Evolutionary conservation across 2,329 filamentous ascomycete genomes (phyloP).

Genomic region (Venturia oleaginea): DNA sequence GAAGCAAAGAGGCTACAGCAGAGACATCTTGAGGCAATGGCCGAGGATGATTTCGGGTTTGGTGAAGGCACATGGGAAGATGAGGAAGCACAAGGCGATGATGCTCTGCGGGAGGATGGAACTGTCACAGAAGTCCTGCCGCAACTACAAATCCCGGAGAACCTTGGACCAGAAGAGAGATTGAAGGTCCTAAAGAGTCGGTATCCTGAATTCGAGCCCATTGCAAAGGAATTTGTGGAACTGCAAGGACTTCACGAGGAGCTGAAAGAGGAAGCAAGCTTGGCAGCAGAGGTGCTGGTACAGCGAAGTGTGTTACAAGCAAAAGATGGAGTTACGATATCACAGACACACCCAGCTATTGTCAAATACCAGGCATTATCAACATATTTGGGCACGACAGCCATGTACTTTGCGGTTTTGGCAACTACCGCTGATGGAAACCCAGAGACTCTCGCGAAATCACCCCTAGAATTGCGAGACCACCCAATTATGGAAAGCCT

Average conservation of each 20-base stretch:
- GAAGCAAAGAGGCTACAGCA: constrained; percentile 83
- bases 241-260: constrained; percentile 55
- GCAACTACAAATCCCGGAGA: constrained; percentile 69
- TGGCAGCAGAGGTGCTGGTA: constrained; percentile 39
- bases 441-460: constrained; percentile 48
- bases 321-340: background rate
- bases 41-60: constrained; percentile 85
- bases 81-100: constrained; percentile 34
- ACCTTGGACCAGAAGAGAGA: constrained; percentile 67
- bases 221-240: constrained; percentile 70
- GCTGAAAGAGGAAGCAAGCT: constrained; percentile 49
- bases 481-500: constrained; percentile 86
- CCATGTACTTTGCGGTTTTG: constrained; percentile 92
- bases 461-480: constrained; percentile 72
- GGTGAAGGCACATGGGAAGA: constrained; percentile 80
- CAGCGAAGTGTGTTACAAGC: constrained; percentile 11
- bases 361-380: constrained; percentile 73
- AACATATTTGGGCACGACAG: constrained; percentile 76
- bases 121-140: constrained; percentile 82
- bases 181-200: constrained; percentile 65
- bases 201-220: constrained; percentile 86
- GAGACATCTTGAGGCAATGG: constrained; percentile 84
- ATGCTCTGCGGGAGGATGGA: constrained; percentile 38
- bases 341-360: constrained; percentile 19
- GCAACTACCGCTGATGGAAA: constrained; percentile 64